Evolutionary conservation across 208 protist genomes (phyloP), one percentile per base, ranked within the genome.

Genomic region (Lotmaria passim): DNA sequence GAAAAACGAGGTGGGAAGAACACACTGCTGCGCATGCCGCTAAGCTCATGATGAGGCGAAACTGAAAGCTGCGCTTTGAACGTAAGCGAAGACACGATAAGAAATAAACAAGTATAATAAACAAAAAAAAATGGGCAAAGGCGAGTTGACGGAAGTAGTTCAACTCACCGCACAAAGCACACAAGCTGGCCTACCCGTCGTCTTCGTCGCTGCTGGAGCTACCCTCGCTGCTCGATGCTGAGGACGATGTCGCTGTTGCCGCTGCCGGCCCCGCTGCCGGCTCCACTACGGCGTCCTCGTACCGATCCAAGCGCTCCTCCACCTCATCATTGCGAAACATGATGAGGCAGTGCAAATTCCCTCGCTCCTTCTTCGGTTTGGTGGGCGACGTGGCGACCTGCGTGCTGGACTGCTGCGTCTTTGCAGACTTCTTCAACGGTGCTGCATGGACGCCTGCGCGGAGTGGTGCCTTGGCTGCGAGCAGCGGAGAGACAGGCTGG

Each of bases 271-370:
- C 52, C 1, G 26, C 50, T 15, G 39, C 50, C 39, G 26, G 44
- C 23, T 59, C 56, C 34, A 21, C 33, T 19, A 48, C 28, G 10
- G 30, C n/a, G n/a, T 81, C 65, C 51, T 93, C 81, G 68, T 87
- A 96, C 17, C 75, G 77, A 8, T 84, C 83, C 12, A 81, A 73
- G 41, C 83, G 60, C 57, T 69, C 75, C 73, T 94, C 89, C 33
- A 70, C 83, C 53, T 87, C 64, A 51, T 96, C 91, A 56, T 81
- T 87, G 56, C 91, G 86, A 55, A 96, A 96, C 52, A 81, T 86
- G 23, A 97, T 92, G 8, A 97, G 58, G 55, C 92, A 97, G 70
- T 97, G 87, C 59, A 97, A 63, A 56, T 97, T 97, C 47, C 70
- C 58, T 3, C 68, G 59, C 60, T 77, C 71, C 65, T 66, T 85